Conservation (phyloP, 306 rosid species). For the Pueraria montana region DNA sequence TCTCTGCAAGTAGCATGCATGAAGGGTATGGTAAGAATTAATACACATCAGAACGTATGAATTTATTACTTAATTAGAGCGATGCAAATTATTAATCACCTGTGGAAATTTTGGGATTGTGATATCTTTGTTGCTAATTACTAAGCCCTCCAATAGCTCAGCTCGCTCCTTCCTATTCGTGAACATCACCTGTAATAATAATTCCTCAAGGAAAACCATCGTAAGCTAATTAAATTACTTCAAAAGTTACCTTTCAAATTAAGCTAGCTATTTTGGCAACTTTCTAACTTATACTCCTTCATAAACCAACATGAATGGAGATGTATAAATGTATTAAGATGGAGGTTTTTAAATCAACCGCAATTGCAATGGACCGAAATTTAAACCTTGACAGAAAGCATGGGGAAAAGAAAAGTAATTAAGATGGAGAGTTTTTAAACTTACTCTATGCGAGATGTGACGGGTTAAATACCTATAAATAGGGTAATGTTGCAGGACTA, state of each 20-base stretch:
- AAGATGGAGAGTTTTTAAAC: not conserved
- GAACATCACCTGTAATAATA: constrained; percentile 86
- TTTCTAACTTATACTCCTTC: not conserved
- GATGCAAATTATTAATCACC: constrained; percentile 51
- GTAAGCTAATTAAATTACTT: not conserved
- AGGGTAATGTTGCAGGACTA: not conserved
- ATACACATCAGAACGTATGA: not conserved
- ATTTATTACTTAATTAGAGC: not conserved
- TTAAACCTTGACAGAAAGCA: not conserved
- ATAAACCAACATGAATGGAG: no score
- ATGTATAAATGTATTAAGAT: no score
- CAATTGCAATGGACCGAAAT: not conserved
- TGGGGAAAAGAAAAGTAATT: not conserved
- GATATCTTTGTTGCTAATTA: constrained; percentile 62
- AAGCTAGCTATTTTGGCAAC: not conserved
- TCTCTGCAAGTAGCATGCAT: constrained; percentile 55
- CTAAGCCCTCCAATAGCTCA: constrained; percentile 79
- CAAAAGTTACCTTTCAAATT: not conserved
- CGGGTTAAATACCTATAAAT: not conserved
- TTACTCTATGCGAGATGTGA: not conserved
- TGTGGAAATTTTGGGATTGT: constrained; percentile 69
- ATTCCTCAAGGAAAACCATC: not conserved
- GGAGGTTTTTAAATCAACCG: not conserved
- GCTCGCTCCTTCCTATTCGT: constrained; percentile 80
- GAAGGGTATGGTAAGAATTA: not conserved